phyloP scores from a whole-genome alignment of 1,284 basidiomycete genomes.

The Ustilago esculenta region DNA sequence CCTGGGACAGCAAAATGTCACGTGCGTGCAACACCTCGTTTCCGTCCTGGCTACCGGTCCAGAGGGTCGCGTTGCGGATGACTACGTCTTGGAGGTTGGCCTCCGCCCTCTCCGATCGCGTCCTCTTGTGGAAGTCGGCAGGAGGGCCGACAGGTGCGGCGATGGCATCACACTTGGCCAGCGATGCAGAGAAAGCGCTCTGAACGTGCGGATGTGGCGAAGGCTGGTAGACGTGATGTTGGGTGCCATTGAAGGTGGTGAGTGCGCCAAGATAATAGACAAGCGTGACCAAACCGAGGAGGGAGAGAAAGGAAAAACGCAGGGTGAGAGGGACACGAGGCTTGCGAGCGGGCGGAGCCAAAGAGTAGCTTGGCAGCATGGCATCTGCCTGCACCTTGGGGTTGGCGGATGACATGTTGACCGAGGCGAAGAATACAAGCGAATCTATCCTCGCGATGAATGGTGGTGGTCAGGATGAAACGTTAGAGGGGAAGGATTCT shows the following conservation, averaged over 20 bases:
- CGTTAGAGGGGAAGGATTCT: no score
- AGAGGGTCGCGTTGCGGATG: slow-evolving; percentile 81
- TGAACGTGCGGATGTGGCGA: slow-evolving; percentile 34
- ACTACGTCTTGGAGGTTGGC: slow-evolving; percentile 73
- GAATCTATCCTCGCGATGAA: no score
- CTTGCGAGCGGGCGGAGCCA: slow-evolving; percentile 10
- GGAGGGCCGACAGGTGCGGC: slow-evolving; percentile 68
- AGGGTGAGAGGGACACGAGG: slow-evolving; percentile 7
- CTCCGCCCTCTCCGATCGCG: slow-evolving; percentile 77
- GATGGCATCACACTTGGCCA: slow-evolving; percentile 40
- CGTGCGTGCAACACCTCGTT: slow-evolving; percentile 73
- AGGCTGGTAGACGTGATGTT: slow-evolving; percentile 39
- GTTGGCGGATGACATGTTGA: slow-evolving; percentile 14
- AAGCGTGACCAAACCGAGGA: slow-evolving; percentile 22
- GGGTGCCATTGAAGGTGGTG: slow-evolving; percentile 9
- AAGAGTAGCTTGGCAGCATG: slow-evolving; percentile 29
- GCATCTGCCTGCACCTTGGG: slow-evolving; percentile 13
- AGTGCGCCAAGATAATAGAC: slow-evolving; percentile 29
- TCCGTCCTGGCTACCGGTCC: slow-evolving; percentile 78
- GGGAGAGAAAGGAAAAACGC: slow-evolving; percentile 23
- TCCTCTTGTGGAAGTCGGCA: slow-evolving; percentile 72
- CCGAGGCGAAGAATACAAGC: no score
- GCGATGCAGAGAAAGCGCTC: slow-evolving; percentile 22
- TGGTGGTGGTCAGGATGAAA: slow-evolving; percentile 3
- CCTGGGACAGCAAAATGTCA: slow-evolving; percentile 69